phyloP scores from a whole-genome alignment of 2,329 filamentous ascomycete species.

The Calonectria naviculata region DNA sequence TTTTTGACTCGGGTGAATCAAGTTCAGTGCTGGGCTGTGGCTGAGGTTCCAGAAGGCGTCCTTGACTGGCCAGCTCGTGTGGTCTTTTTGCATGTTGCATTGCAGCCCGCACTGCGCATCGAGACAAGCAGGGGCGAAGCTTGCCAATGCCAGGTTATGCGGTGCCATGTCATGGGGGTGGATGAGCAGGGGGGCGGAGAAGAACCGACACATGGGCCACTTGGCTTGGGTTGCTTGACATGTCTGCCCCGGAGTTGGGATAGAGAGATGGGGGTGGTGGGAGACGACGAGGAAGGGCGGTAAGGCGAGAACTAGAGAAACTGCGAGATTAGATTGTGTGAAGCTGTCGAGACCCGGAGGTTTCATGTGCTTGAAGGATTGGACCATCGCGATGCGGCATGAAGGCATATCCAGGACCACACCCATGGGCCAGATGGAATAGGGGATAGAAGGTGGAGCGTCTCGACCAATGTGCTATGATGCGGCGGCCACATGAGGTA shows the following conservation, averaged over 20 bases:
- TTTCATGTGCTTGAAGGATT: neutral
- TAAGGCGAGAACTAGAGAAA: neutral
- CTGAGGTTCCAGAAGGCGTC: slow-evolving; percentile 6
- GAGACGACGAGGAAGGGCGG: neutral
- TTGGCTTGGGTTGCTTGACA: neutral
- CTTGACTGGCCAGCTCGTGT: neutral
- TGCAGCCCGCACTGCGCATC: slow-evolving; percentile 1
- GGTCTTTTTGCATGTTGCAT: slow-evolving; percentile 1
- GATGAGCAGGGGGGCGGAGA: neutral
- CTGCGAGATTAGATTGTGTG: neutral
- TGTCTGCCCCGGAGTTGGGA: neutral
- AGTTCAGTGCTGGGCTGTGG: neutral
- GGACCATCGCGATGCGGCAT: neutral
- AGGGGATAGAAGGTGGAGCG: neutral
- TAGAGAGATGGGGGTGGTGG: neutral
- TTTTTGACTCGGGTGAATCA: neutral
- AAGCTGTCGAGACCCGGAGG: neutral
- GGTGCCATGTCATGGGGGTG: slow-evolving; percentile 15
- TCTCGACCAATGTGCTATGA: slow-evolving; percentile 12
- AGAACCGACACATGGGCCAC: neutral
- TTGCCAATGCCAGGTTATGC: slow-evolving; percentile 6
- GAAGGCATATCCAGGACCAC: neutral
- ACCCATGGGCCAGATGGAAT: neutral
- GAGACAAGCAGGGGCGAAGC: slow-evolving; percentile 4
- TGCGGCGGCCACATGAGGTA: slow-evolving; percentile 14